These are phyloP conservation scores for Uromyces viciae-fabae DNA, from an alignment of 1,284 basidiomycete species.

Conservation along the genomic window DNA sequence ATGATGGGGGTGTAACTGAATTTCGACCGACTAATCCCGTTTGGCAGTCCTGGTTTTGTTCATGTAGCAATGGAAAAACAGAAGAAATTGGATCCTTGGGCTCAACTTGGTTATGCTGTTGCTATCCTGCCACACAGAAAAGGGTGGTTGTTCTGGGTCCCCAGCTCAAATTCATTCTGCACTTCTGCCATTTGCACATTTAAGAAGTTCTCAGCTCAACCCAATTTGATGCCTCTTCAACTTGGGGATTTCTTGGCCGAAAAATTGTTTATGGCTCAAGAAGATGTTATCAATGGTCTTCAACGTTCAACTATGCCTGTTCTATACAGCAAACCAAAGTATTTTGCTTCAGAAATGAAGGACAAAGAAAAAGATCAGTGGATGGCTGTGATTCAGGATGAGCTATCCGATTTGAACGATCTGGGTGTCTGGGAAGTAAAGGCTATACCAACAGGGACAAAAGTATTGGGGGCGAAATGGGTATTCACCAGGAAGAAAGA, in stretches of 20 bases:
- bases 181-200: neutral
- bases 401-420: neutral
- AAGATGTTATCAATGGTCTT: neutral
- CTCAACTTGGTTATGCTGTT: neutral
- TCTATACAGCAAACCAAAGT: neutral
- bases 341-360: neutral
- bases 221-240: too few species aligned
- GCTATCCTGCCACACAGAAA: neutral
- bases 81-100: neutral
- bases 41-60: neutral
- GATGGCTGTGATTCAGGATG: neutral
- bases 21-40: neutral
- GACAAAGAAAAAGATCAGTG: neutral
- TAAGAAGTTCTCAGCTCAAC: neutral
- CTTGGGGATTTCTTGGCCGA: neutral
- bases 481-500: constrained; percentile 37
- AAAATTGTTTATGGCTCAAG: neutral
- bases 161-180: neutral
- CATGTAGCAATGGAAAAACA: neutral
- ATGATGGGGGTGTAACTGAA: neutral
- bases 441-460: neutral
- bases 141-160: constrained; percentile 2
- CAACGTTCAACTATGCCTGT: neutral
- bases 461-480: constrained; percentile 7
- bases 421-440: neutral